Evolutionary conservation across 2,329 filamentous ascomycete species (phyloP), one percentile per base, ranked within the genome.

Genomic region (Acrocalymma vagum): DNA sequence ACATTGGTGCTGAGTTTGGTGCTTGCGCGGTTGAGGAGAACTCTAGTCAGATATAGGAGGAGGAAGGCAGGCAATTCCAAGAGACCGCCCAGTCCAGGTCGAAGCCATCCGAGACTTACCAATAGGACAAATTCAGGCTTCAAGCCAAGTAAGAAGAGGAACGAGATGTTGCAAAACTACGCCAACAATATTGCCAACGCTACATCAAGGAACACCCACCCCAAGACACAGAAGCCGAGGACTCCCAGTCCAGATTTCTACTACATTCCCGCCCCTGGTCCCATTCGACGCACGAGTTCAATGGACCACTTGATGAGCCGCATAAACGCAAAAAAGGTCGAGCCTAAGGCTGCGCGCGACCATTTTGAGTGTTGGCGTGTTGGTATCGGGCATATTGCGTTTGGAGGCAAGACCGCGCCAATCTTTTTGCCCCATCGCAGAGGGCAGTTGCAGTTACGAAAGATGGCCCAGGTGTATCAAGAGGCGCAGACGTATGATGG

Each of bases 301-400:
- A 45, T 53, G 35, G 13, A 38, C 7, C 33, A 42, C 15, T 28
- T 51, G 6, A 18, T 38, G 13, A 16, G 24, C 18, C 30, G 23
- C n/a, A 33, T 43, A 11, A 40, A 48, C 34, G 25, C 35, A 3
- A 31, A 29, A 8, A 26, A 9, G 9, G 14, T 23, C 10, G 33
- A 6, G n/a, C n/a, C n/a, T 4, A 23, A 16, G 20, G 3, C 10
- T 6, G 10, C 14, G 10, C 14, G 20, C 17, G 51, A 49, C n/a
- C 27, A 40, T 25, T 43, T 38, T 15, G 44, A 37, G 17, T 55
- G 52, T 37, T 55, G 44, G 41, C 15, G 22, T 16, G 39, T 55
- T 5, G 52, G 46, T 9, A 25, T 35, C 4, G 49, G 42, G 1
- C 30, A 6, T 1, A 13, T 42, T 1, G 46, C 42, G 8, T 37